These are phyloP conservation scores for Calonectria naviculata DNA, from an alignment of 2,329 filamentous ascomycete species.

Conservation along the genomic window DNA sequence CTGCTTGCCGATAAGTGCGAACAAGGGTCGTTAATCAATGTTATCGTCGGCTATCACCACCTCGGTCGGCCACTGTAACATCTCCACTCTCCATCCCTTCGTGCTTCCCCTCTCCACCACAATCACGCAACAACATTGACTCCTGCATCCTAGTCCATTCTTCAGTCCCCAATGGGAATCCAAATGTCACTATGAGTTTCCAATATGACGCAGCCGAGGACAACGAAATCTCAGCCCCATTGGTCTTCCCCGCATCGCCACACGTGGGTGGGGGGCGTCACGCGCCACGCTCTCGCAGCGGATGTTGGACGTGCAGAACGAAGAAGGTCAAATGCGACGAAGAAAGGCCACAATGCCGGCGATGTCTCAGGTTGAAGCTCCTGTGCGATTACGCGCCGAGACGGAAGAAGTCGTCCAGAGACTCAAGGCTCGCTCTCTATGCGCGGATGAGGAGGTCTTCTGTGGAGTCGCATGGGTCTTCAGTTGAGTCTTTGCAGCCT, in stretches of 20 bases:
- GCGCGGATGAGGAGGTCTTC: background rate
- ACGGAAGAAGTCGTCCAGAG: slow-evolving; percentile 10
- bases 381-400: slow-evolving; percentile 43
- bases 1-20: background rate
- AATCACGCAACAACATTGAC: background rate
- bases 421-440: background rate
- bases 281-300: slow-evolving; percentile 30
- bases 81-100: background rate
- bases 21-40: background rate
- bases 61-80: background rate
- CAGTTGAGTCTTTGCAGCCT: background rate
- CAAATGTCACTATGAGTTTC: background rate
- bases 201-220: background rate
- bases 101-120: slow-evolving; percentile 1
- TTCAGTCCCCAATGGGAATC: background rate
- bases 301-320: slow-evolving; percentile 43
- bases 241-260: background rate
- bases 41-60: slow-evolving; percentile 1
- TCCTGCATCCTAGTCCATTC: background rate
- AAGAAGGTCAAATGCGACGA: slow-evolving; percentile 49
- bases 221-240: background rate
- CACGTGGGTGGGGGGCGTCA: slow-evolving; percentile 16
- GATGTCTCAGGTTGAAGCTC: slow-evolving; percentile 39
- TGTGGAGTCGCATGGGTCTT: background rate
- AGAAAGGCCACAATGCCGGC: slow-evolving; percentile 36